Evolutionary conservation across 768 basidiomycete genomes (phyloP).

Genomic region (Boletus sensibilis): DNA sequence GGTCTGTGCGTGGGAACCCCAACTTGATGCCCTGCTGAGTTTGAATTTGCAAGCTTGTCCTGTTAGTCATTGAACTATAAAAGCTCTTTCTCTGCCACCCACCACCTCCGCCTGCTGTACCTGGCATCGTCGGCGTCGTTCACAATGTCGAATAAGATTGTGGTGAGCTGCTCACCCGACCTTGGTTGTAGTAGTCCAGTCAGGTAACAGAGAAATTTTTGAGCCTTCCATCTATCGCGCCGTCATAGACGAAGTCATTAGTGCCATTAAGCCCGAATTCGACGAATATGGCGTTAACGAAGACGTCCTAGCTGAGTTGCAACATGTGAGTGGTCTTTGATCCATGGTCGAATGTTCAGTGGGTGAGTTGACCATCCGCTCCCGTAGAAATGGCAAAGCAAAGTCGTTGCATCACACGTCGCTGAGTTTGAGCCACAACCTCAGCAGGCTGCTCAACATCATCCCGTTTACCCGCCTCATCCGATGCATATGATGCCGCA

Average conservation of each 20-base stretch:
- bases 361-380: conserved; percentile 7
- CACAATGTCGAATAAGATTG: conserved; percentile 95
- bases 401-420: conserved; percentile 90
- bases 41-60: conserved; percentile 41
- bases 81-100: conserved; percentile 35
- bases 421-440: conserved; percentile 82
- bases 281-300: conserved; percentile 95
- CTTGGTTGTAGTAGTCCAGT: conserved; percentile 54
- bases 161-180: conserved; percentile 84
- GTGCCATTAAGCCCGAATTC: conserved; percentile 86
- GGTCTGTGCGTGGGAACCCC: conserved; percentile 50
- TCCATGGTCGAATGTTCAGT: conserved; percentile 7
- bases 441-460: conserved; percentile 46
- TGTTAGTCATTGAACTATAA: conserved; percentile 40
- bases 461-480: conserved; percentile 58
- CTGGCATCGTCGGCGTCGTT: conserved; percentile 29
- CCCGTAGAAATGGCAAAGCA: conserved; percentile 90
- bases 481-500: conserved; percentile 58
- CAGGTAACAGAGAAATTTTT: conserved; percentile 53
- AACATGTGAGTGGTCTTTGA: conserved; percentile 63
- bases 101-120: conserved; percentile 34
- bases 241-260: conserved; percentile 96
- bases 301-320: conserved; percentile 84
- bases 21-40: conserved; percentile 37
- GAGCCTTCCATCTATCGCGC: conserved; percentile 90